Evolutionary conservation across 805 yeast species (phyloP), one percentile per base, ranked within the genome.

Genomic region (Wickerhamiella lipophila): DNA sequence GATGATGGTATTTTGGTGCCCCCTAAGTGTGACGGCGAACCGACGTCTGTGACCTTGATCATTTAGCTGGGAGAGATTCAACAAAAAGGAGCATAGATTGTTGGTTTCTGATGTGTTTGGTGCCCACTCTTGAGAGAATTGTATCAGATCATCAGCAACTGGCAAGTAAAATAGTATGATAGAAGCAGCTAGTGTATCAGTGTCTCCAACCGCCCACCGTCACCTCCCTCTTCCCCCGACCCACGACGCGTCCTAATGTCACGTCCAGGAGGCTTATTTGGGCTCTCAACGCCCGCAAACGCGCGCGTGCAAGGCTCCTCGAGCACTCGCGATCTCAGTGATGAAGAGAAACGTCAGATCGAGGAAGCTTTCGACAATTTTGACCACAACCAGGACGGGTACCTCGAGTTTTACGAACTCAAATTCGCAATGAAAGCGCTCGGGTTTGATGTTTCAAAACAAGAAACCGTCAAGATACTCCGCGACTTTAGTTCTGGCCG

Each of bases 401-500:
- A 72, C 55, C 71, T 92, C 46, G 96, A 92, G 59, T 89, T 83
- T 63, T 97, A 92, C 60, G 97, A 89, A 58, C 70, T 86, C 55
- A 88, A 86, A 65, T 95, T 87, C 16, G 96, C 98, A 0, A 77
- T 92, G 69, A 69, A 94, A 49, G 98, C 98, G 0, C 70, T 92
- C 36, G 98, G 98, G 1, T 92, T 92, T 59, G 96, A 88, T 42
- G 70, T 83, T 57, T 65, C 78, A 34, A 89, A 89, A 61, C 69
- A 80, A 48, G 89, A 86, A 55, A 85, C 89, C 7, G 70, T 88
- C 53, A 80, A 81, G 49, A 75, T 88, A 9, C 77, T 92, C 42
- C 81, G 78, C 49, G 89, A 83, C 53, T 81, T 79, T 58, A 96
- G 86, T 61, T 74, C 83, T 2, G 55, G 54, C 29, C 29, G 42